Percentiles rank a stretch among this genome's conserved stretches.
Evolutionary conservation across 148 eudicot species (phyloP).

Genomic region (Hydrangea macrophylla): DNA sequence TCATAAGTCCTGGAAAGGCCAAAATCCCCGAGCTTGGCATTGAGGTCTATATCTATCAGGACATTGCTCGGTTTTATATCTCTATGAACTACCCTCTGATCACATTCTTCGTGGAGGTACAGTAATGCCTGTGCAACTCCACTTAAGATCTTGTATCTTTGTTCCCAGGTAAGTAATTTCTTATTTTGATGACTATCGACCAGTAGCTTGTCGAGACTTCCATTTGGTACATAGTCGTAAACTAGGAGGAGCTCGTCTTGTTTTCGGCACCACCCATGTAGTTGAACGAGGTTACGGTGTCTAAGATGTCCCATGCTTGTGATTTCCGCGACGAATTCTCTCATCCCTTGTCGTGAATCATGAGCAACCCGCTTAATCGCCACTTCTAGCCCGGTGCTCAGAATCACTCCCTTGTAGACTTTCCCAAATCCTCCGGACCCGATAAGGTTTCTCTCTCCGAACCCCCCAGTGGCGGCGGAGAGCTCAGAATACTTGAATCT

Average conservation of each 20-base stretch:
- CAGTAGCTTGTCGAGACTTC: constrained; percentile 20
- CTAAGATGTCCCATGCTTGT: constrained; percentile 13
- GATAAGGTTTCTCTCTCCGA: constrained; percentile 9
- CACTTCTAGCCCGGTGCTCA: constrained; percentile 21
- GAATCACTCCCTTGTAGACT: constrained; percentile 17
- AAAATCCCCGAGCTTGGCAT: constrained; percentile 16
- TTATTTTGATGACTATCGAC: not conserved
- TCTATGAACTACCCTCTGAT: constrained; percentile 18
- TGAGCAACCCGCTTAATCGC: constrained; percentile 21
- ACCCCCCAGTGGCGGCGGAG: constrained; percentile 13
- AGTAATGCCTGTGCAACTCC: constrained; percentile 20
- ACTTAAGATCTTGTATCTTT: constrained; percentile 11
- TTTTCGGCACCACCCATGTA: constrained; percentile 21
- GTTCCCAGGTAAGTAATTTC: constrained; percentile 11
- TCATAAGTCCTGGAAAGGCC: constrained; percentile 15
- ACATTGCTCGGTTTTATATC: constrained; percentile 20
- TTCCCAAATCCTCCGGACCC: constrained; percentile 23
- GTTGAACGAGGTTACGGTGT: constrained; percentile 16
- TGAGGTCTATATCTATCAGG: constrained; percentile 19
- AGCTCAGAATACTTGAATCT: constrained; percentile 22
- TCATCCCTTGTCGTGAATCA: constrained; percentile 19
- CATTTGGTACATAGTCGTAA: constrained; percentile 21
- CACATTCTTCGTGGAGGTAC: constrained; percentile 20
- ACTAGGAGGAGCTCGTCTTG: constrained; percentile 19
- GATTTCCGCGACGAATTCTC: constrained; percentile 19